A percentile compares a stretch with the other conserved stretches of the same genome.
phyloP scores from a whole-genome alignment of 2,329 filamentous ascomycete species.

The Teratosphaeria epicoccoides region DNA sequence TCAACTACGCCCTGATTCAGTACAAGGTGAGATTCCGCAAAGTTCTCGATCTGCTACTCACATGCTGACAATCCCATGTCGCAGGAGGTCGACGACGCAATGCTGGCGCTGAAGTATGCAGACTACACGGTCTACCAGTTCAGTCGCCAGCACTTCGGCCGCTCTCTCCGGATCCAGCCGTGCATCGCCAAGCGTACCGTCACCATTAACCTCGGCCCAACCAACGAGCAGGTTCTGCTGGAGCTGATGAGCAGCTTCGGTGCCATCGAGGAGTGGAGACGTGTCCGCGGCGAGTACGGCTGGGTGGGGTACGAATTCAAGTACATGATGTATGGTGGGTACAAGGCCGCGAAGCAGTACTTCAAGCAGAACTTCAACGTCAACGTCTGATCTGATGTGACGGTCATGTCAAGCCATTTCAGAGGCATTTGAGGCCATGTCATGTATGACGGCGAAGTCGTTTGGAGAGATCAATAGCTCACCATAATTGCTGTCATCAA shows the following conservation, averaged over 20 bases:
- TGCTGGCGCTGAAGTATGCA: neutral
- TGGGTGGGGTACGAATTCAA: neutral
- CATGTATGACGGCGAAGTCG: neutral
- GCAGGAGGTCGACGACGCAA: neutral
- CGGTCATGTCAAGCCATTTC: neutral
- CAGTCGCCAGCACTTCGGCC: neutral
- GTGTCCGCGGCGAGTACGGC: neutral
- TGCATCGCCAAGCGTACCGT: neutral
- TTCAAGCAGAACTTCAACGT: neutral
- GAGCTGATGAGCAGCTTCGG: neutral
- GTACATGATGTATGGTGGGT: neutral
- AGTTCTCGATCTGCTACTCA: neutral
- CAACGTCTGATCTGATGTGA: neutral
- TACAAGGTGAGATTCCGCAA: neutral
- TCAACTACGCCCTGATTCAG: neutral
- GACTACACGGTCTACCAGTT: neutral
- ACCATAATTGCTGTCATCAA: neutral
- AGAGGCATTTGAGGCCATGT: neutral
- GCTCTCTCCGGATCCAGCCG: neutral
- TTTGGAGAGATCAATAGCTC: neutral
- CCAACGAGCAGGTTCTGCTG: neutral
- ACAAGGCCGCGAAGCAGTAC: neutral
- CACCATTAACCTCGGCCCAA: neutral
- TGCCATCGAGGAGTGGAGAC: neutral
- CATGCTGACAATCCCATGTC: neutral